These are phyloP conservation scores for Talaromyces sp. DNA, from an alignment of 2,329 filamentous ascomycete species.

Conservation along the genomic window DNA sequence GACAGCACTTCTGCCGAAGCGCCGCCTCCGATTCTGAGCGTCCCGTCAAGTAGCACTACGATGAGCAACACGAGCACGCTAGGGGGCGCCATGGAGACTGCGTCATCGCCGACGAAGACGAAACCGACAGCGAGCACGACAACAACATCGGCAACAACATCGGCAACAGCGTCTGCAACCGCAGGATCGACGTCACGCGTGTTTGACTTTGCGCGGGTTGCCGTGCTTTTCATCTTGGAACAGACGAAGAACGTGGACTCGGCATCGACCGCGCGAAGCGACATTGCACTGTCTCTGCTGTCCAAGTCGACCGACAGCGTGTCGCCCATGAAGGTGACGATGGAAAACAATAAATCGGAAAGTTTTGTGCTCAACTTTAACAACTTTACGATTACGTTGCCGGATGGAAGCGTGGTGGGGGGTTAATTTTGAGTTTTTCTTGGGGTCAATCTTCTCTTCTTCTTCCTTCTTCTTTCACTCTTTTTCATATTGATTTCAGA, in stretches of 20 bases:
- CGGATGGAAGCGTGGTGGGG: slow-evolving; percentile 25
- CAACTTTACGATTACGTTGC: slow-evolving; percentile 27
- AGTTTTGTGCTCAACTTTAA: slow-evolving; percentile 31
- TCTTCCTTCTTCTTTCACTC: neutral
- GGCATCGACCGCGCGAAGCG: slow-evolving; percentile 23
- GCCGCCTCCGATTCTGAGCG: slow-evolving; percentile 5
- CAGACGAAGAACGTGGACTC: slow-evolving; percentile 25
- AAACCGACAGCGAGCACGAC: neutral
- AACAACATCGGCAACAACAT: slow-evolving; percentile 11
- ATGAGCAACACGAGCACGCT: neutral
- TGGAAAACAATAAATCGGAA: slow-evolving; percentile 17
- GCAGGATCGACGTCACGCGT: slow-evolving; percentile 13
- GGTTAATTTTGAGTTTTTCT: neutral
- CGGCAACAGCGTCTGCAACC: slow-evolving; percentile 8
- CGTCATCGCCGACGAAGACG: neutral
- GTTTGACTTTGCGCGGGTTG: slow-evolving; percentile 30
- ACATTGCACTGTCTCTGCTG: slow-evolving; percentile 27
- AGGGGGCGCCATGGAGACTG: neutral
- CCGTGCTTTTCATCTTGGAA: slow-evolving; percentile 38
- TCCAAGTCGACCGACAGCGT: slow-evolving; percentile 17
- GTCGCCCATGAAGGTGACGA: slow-evolving; percentile 17
- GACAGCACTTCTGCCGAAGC: slow-evolving; percentile 2
- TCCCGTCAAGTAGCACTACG: neutral
- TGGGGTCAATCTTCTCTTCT: neutral
- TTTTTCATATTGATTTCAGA: neutral